Base-by-base conservation (phyloP, 352 stramenopile species). In the Phytopythium delawarense region DNA sequence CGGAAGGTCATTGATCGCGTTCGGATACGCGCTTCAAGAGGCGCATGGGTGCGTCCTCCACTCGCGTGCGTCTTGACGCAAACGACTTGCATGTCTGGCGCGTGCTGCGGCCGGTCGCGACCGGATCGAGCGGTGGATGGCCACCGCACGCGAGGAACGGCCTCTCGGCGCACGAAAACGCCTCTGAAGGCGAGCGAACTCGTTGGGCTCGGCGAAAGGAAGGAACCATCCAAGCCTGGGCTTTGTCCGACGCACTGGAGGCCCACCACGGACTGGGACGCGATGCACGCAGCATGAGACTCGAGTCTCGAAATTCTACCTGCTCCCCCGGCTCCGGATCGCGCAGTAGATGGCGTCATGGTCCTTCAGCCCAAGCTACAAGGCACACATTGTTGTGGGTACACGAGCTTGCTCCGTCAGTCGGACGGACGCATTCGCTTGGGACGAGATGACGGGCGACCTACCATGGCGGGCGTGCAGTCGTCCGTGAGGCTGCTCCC, bases 291-390 rank as follows among this genome's bases (percentile, higher is more conserved):
- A 7, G 42, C 16, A 23, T 25, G 20, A 6, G 5, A 9, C 35
- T 40, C 35, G 8, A 15, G 35, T 40, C 35, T 40, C 35, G 25
- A 28, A 28, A 28, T 28, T 12, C 46, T 16, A 21, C 16, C 6
- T 21, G 42, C 21, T 25, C 13, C 46, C 35, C n/a, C 23, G 46
- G 18, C 46, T 52, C 13, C 46, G 11, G 7, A 52, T 34, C 21
- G 23, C 46, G 23, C 23, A 52, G 23, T 52, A 52, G 46, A 52
- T 52, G 11, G 46, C 46, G 23, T 52, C 46, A 23, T 52, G 46
- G 7, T 52, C 46, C 23, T 52, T 52, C 12, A 52, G 46, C 2
- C 46, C 46, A 28, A 52, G 46, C 46, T 52, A 7, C 11, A 20
- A 32, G n/a, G 42, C 40, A 45, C 40, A 21, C 35, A 40, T 15